phyloP scores from a whole-genome alignment of 768 basidiomycete genomes.

The Pholiota molesta region DNA sequence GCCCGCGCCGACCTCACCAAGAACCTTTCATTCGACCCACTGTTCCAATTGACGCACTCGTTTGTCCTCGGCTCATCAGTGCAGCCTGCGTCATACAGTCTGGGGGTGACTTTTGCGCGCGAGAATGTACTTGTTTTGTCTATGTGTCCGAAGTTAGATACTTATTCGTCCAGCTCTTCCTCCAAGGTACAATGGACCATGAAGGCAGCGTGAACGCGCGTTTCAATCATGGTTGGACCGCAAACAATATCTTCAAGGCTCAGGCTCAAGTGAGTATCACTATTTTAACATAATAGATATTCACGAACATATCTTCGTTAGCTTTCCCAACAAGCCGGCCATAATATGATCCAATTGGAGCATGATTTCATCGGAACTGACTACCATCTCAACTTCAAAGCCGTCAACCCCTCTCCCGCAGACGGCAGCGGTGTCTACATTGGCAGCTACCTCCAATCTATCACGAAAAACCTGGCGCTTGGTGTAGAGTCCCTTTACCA shows the following conservation, averaged over 20 bases:
- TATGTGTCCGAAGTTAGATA: slow-evolving; percentile 19
- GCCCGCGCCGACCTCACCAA: slow-evolving; percentile 96
- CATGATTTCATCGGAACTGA: slow-evolving; percentile 92
- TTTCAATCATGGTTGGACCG: slow-evolving; percentile 87
- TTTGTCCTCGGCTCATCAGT: slow-evolving; percentile 90
- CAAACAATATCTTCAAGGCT: slow-evolving; percentile 76
- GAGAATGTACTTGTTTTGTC: slow-evolving; percentile 55
- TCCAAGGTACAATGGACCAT: slow-evolving; percentile 94
- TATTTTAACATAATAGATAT: not conserved
- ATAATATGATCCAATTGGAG: slow-evolving; percentile 92
- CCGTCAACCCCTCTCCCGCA: slow-evolving; percentile 86
- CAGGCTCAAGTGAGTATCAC: slow-evolving; percentile 77
- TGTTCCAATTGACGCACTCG: slow-evolving; percentile 97
- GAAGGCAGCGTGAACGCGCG: slow-evolving; percentile 90
- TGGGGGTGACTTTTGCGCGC: slow-evolving; percentile 91
- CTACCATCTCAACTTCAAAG: slow-evolving; percentile 84
- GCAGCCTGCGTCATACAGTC: slow-evolving; percentile 88
- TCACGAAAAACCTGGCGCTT: slow-evolving; percentile 87
- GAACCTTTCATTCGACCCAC: slow-evolving; percentile 88
- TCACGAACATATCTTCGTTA: slow-evolving; percentile 35
- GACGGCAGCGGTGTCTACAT: slow-evolving; percentile 93
- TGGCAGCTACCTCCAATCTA: slow-evolving; percentile 89
- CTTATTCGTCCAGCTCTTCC: slow-evolving; percentile 62
- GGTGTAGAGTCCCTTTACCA: slow-evolving; percentile 88
- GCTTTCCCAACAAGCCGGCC: slow-evolving; percentile 76